These are phyloP conservation scores for Pholiota conissans DNA, from an alignment of 768 basidiomycete genomes.

Conservation along the genomic window DNA sequence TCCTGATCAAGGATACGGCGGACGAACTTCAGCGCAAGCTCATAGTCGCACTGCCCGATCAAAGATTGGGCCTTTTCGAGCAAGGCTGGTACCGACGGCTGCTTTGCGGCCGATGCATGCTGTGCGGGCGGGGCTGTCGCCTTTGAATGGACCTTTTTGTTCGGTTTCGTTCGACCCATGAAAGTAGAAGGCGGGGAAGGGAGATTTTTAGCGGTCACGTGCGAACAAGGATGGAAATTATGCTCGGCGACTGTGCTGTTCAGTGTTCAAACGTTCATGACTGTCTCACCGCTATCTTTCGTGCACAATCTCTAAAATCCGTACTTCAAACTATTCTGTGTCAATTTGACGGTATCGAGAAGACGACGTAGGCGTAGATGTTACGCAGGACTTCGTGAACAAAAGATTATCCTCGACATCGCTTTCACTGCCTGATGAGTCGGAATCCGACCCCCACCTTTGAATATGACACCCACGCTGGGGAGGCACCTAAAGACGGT, in stretches of 20 bases:
- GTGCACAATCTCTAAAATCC: neutral
- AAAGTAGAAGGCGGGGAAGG: slow-evolving; percentile 11
- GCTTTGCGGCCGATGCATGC: slow-evolving; percentile 20
- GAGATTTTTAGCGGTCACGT: slow-evolving; percentile 32
- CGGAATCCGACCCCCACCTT: slow-evolving; percentile 24
- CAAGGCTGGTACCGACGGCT: slow-evolving; percentile 52
- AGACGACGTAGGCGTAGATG: slow-evolving; percentile 1
- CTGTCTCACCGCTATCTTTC: too few relatives aligned
- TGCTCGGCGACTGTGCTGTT: too few relatives aligned
- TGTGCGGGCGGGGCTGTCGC: slow-evolving; percentile 25
- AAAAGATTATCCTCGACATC: neutral
- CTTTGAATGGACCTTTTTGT: slow-evolving; percentile 42
- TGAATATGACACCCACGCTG: slow-evolving; percentile 29
- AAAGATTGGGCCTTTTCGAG: slow-evolving; percentile 80
- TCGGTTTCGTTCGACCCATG: slow-evolving; percentile 60
- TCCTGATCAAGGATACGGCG: slow-evolving; percentile 66
- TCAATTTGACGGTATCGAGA: too few relatives aligned
- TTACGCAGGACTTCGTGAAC: neutral
- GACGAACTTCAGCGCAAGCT: slow-evolving; percentile 74
- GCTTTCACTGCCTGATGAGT: neutral
- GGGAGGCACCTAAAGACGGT: slow-evolving; percentile 36
- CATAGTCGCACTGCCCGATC: slow-evolving; percentile 82
- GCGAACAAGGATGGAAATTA: slow-evolving; percentile 6
- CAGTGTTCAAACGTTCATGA: too few relatives aligned
- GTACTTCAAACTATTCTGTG: too few relatives aligned